These are phyloP conservation scores for Candida xiaguanensis DNA, from an alignment of 805 yeast genomes.

Conservation along the genomic window DNA sequence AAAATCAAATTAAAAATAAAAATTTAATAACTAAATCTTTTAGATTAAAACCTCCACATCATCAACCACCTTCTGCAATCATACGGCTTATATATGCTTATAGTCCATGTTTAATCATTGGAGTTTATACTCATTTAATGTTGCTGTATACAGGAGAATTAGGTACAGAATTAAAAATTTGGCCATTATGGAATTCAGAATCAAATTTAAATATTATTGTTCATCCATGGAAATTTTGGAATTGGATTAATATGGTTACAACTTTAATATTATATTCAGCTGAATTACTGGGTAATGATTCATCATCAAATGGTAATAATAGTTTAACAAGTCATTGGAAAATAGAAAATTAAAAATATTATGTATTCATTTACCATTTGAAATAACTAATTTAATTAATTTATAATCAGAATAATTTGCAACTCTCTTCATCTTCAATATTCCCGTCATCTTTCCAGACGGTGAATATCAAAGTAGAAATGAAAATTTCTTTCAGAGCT, in stretches of 20 bases:
- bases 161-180: conserved; percentile 56
- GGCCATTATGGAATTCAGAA: conserved; percentile 60
- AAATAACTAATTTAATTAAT: conserved; percentile 2
- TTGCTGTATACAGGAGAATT: conserved; percentile 81
- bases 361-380: neutral
- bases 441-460: conserved; percentile 47
- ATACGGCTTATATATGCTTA: conserved; percentile 68
- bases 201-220: conserved; percentile 27
- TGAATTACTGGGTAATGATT: conserved; percentile 55
- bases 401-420: conserved; percentile 42
- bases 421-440: conserved; percentile 62
- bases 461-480: conserved; percentile 25
- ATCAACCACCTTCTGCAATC: conserved; percentile 18
- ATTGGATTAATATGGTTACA: conserved; percentile 87
- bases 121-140: conserved; percentile 91
- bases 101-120: conserved; percentile 90
- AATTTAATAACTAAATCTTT: conserved; percentile 5
- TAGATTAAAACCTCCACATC: conserved; percentile 15
- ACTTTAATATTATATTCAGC: conserved; percentile 76
- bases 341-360: conserved; percentile 19
- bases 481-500: conserved; percentile 58
- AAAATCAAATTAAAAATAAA: neutral
- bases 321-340: conserved; percentile 45
- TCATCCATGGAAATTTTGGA: conserved; percentile 95
- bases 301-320: conserved; percentile 23